These are phyloP conservation scores for Penicillium mononematosum DNA, from an alignment of 495 filamentous ascomycete genomes.

Conservation along the genomic window DNA sequence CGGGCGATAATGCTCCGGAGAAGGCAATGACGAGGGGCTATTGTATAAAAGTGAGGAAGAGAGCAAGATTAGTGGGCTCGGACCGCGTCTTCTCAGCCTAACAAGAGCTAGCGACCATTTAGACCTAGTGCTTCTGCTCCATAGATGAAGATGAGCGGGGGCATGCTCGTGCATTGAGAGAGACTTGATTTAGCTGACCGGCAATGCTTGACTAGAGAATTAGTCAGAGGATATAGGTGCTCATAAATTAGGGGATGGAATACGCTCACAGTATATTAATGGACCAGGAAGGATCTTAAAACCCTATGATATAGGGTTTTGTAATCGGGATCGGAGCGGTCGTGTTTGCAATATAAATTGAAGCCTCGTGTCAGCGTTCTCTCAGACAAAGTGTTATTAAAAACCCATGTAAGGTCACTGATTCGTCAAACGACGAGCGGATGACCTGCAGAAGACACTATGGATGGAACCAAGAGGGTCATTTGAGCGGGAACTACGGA, in stretches of 20 bases:
- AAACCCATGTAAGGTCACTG: neutral
- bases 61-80: conserved; percentile 17
- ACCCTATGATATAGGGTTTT: neutral
- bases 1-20: conserved; percentile 17
- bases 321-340: conserved; percentile 14
- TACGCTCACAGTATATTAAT: neutral
- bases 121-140: conserved; percentile 17
- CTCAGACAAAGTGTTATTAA: neutral
- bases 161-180: conserved; percentile 9
- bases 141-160: conserved; percentile 10
- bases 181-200: neutral
- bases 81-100: conserved; percentile 27
- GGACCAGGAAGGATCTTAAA: neutral
- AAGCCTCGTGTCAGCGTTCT: conserved; percentile 20
- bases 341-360: conserved; percentile 23
- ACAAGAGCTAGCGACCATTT: conserved; percentile 15
- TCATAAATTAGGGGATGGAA: neutral
- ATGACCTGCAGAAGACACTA: conserved; percentile 27
- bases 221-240: neutral
- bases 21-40: conserved; percentile 15
- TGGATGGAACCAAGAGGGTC: conserved; percentile 21
- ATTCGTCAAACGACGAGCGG: conserved; percentile 22
- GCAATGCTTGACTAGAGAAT: neutral
- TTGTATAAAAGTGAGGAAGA: conserved; percentile 12
- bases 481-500: conserved; percentile 33